Evolutionary conservation across 768 basidiomycete species (phyloP).

Genomic region (Boletus subparvulus): DNA sequence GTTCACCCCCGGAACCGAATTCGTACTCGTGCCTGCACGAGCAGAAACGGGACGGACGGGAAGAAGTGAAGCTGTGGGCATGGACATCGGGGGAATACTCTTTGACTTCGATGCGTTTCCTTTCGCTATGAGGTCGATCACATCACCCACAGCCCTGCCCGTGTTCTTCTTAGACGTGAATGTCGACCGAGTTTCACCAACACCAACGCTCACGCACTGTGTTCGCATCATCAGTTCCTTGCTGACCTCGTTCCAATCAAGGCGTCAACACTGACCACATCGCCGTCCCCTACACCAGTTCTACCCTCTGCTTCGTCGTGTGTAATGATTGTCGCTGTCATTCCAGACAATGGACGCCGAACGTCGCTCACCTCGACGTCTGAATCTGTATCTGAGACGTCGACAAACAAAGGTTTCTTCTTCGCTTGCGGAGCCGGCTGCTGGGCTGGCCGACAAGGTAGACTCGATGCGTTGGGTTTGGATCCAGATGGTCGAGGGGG

Average conservation of each 20-base stretch:
- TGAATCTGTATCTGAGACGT: conserved; percentile 26
- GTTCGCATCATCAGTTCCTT: neutral
- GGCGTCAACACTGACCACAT: conserved; percentile 9
- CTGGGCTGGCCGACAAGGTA: too few species aligned
- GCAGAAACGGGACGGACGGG: neutral
- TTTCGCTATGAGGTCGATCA: conserved; percentile 10
- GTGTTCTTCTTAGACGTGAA: neutral
- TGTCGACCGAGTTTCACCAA: neutral
- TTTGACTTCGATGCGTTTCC: neutral
- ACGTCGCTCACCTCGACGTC: conserved; percentile 20
- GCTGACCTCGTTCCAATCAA: neutral
- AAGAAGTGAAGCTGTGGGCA: neutral
- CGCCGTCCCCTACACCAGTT: neutral
- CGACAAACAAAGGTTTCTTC: conserved; percentile 20
- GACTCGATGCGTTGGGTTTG: neutral
- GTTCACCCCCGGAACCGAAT: too few species aligned
- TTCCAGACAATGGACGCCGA: neutral
- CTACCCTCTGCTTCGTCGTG: neutral
- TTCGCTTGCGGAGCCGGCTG: neutral
- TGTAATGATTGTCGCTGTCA: neutral
- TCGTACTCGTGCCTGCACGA: neutral
- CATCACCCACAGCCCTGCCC: neutral
- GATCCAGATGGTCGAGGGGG: neutral
- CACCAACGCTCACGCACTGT: conserved; percentile 8
- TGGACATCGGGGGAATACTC: neutral